A percentile compares a stretch with the other conserved stretches of the same genome.
Conservation (phyloP, 2,329 filamentous ascomycete species). For the Aureobasidium sp. region DNA sequence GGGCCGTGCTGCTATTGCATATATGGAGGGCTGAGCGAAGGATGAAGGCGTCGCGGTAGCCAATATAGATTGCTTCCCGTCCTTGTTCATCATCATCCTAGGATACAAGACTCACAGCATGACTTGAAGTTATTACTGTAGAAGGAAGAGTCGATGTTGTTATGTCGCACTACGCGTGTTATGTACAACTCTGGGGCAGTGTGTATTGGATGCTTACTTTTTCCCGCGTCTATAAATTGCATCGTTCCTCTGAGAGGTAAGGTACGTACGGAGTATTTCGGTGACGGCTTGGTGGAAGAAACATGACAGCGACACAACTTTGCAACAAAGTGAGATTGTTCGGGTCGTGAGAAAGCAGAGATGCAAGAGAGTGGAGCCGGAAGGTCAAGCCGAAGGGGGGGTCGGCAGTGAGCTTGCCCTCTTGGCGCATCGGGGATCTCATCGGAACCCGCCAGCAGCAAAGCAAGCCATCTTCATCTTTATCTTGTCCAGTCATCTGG, state of each 20-base stretch:
- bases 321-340: neutral
- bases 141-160: slow-evolving; percentile 1
- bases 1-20: slow-evolving; percentile 6
- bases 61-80: neutral
- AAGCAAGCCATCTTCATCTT: slow-evolving; percentile 6
- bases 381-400: neutral
- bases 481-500: neutral
- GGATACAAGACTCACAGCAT: neutral
- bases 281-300: neutral
- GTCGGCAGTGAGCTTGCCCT: neutral
- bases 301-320: neutral
- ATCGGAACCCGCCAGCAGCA: neutral
- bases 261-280: neutral
- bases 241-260: neutral
- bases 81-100: neutral
- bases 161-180: slow-evolving; percentile 11
- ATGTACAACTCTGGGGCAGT: slow-evolving; percentile 12
- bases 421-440: slow-evolving; percentile 3
- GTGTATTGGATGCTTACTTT: slow-evolving; percentile 9
- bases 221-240: slow-evolving; percentile 12
- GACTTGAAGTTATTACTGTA: neutral
- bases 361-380: neutral
- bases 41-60: slow-evolving; percentile 7
- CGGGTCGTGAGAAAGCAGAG: neutral
- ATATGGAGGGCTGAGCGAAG: slow-evolving; percentile 16